Conservation (phyloP, 2,329 filamentous ascomycete genomes). For the Cercospora sojina region DNA sequence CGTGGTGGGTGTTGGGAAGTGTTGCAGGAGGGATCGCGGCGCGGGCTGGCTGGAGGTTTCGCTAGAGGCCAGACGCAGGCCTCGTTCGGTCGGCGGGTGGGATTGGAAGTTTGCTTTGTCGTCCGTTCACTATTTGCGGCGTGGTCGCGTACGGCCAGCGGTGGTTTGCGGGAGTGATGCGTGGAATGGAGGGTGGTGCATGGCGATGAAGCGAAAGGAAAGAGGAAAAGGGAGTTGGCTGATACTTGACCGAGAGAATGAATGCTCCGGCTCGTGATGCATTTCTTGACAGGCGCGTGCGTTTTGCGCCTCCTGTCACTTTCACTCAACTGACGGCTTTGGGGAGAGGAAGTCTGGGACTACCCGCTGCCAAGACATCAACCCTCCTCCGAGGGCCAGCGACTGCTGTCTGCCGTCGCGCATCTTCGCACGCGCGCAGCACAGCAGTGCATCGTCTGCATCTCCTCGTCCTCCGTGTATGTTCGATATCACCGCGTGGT, state of each 20-base stretch:
- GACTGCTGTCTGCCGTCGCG: neutral
- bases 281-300: slow-evolving; percentile 8
- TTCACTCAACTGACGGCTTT: too few species aligned
- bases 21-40: neutral
- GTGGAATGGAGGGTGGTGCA: neutral
- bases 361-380: neutral
- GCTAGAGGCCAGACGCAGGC: neutral
- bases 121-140: neutral
- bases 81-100: neutral
- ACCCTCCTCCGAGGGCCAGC: neutral
- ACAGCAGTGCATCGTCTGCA: neutral
- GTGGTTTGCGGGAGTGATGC: neutral
- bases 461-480: neutral
- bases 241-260: neutral
- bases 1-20: slow-evolving; percentile 1
- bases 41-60: neutral
- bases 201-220: neutral
- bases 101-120: slow-evolving; percentile 5
- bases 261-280: neutral
- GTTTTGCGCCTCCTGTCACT: neutral
- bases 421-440: neutral
- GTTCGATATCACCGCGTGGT: neutral
- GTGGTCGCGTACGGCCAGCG: neutral
- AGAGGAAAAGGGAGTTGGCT: neutral
- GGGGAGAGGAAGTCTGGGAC: neutral